A percentile compares a stretch with the other conserved stretches of the same genome.
Conservation (phyloP, 331 rosid species). For the Quercus phellos region DNA sequence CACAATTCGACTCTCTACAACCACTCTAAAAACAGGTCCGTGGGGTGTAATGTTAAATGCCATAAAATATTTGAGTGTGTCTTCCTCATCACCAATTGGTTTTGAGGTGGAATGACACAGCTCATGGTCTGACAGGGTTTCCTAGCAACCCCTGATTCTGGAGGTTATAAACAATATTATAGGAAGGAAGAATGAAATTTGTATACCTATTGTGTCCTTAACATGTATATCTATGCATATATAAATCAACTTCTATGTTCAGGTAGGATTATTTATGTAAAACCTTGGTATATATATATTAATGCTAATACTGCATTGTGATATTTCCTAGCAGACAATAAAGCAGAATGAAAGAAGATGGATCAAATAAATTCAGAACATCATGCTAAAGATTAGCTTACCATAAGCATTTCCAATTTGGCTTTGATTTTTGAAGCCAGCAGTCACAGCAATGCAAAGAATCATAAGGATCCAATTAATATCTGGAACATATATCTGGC, state of each 20-base stretch:
- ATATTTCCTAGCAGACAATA: background rate
- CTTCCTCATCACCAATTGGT: too few species aligned
- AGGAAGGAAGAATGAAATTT: background rate
- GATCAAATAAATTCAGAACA: conserved; percentile 2
- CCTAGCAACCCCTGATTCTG: background rate
- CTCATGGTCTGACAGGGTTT: background rate
- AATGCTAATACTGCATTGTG: background rate
- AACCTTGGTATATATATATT: background rate
- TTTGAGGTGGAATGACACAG: too few species aligned
- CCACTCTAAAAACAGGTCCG: too few species aligned
- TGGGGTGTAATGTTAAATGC: too few species aligned
- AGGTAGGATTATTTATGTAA: background rate
- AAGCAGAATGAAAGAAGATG: background rate
- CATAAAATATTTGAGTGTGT: too few species aligned
- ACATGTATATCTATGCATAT: background rate
- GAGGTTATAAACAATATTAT: background rate
- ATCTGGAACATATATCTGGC: conserved; percentile 95
- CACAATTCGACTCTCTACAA: too few species aligned
- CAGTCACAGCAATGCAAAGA: conserved; percentile 95
- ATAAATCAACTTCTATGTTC: background rate
- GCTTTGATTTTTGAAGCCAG: conserved; percentile 87
- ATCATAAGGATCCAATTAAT: conserved; percentile 95
- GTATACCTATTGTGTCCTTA: background rate
- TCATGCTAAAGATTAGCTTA: conserved; percentile 28
- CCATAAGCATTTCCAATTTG: conserved; percentile 99